These are phyloP conservation scores for Cucurbita argyrosperma DNA, from an alignment of 306 rosid genomes.

Conservation along the genomic window DNA sequence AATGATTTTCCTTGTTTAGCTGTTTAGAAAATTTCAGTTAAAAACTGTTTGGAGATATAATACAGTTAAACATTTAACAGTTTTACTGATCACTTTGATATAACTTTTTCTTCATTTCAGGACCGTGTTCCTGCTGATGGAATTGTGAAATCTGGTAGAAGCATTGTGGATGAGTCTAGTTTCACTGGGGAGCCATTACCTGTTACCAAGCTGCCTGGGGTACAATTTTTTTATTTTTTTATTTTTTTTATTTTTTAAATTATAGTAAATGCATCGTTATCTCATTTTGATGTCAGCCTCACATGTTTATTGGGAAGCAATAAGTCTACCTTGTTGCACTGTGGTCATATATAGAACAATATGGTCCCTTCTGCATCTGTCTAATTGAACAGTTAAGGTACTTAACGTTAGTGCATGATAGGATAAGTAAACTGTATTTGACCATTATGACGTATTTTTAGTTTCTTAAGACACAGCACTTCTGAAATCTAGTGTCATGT, in stretches of 20 bases:
- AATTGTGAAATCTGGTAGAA: slow-evolving; percentile 81
- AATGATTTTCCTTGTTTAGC: background rate
- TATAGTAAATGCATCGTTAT: background rate
- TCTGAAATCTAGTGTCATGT: background rate
- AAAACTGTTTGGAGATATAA: background rate
- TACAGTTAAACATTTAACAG: background rate
- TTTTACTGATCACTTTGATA: background rate
- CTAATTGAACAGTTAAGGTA: background rate
- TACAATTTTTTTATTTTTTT: slow-evolving; percentile 31
- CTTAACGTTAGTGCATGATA: background rate
- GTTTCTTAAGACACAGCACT: background rate
- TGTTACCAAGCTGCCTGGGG: slow-evolving; percentile 87
- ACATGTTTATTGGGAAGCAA: background rate
- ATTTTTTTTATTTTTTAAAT: background rate
- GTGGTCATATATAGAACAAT: background rate
- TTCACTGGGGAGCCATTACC: slow-evolving; percentile 97
- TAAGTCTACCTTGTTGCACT: background rate
- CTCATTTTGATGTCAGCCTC: background rate
- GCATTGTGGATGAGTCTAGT: slow-evolving; percentile 87
- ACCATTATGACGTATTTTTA: background rate
- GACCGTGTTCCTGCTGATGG: slow-evolving; percentile 95
- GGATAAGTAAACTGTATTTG: background rate
- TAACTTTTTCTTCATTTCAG: slow-evolving; percentile 23
- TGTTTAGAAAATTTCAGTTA: background rate
- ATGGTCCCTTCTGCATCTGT: background rate